Conservation (phyloP, 2,329 filamentous ascomycete species). For the Verticillium zaregamsianum region DNA sequence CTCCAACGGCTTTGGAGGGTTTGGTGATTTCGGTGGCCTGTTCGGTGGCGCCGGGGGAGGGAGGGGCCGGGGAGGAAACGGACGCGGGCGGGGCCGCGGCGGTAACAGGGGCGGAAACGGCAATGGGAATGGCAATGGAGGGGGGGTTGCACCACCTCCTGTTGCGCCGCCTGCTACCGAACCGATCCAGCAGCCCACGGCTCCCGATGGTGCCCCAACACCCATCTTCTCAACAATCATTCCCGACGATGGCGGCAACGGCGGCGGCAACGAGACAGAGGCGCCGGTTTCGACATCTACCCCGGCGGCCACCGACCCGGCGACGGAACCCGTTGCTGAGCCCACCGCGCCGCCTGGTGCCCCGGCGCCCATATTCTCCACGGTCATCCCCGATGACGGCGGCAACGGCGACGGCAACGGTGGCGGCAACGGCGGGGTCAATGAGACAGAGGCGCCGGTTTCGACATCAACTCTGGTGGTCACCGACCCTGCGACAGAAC, state of each 20-base stretch:
- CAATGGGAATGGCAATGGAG: conserved; percentile 8
- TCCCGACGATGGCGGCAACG: background rate
- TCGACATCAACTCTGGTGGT: background rate
- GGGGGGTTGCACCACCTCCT: conserved; percentile 9
- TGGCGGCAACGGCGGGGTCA: background rate
- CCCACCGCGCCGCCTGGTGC: background rate
- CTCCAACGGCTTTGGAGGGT: background rate
- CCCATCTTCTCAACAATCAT: background rate
- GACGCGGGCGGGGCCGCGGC: background rate
- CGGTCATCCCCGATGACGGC: background rate
- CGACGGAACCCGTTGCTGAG: background rate
- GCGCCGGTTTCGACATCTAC: background rate
- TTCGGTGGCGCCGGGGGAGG: background rate
- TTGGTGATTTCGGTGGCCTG: background rate
- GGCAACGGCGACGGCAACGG: conserved; percentile 3
- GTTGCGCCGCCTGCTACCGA: background rate
- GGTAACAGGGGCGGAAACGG: background rate
- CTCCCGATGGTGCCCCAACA: background rate
- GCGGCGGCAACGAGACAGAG: background rate
- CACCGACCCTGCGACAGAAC: background rate
- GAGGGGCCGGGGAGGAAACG: background rate
- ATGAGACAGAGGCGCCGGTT: background rate
- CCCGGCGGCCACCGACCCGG: background rate
- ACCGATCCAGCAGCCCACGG: background rate
- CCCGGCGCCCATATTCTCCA: background rate